phyloP scores from a whole-genome alignment of 208 protist species.

The Wallacemonas sp. region DNA sequence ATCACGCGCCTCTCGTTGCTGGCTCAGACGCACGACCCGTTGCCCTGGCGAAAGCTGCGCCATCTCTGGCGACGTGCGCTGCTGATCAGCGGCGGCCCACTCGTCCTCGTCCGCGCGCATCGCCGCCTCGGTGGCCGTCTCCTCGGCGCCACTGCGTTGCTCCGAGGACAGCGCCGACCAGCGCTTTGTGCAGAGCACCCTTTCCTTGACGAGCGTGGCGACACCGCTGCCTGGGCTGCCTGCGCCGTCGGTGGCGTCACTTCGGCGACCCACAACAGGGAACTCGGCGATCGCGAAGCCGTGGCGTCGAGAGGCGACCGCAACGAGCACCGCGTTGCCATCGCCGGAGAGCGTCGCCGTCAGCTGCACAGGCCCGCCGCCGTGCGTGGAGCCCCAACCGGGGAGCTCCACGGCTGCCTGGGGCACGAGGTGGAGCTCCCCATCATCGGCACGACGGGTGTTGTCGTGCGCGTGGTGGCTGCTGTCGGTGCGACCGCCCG shows the following conservation, averaged over 20 bases:
- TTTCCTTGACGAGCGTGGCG: slow-evolving; percentile 15
- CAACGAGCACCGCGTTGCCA: slow-evolving; percentile 33
- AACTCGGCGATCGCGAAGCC: slow-evolving; percentile 38
- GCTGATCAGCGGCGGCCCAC: slow-evolving; percentile 17
- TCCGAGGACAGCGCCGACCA: slow-evolving; percentile 7
- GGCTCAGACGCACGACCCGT: slow-evolving; percentile 8
- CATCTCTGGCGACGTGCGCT: slow-evolving; percentile 10
- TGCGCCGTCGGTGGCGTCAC: neutral
- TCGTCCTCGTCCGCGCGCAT: slow-evolving; percentile 14
- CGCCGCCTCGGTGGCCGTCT: neutral
- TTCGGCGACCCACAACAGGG: slow-evolving; percentile 27
- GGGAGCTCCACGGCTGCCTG: slow-evolving; percentile 43
- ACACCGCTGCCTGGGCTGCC: slow-evolving; percentile 9
- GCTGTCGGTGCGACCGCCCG: slow-evolving; percentile 12
- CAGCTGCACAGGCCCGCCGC: slow-evolving; percentile 30
- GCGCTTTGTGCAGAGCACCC: slow-evolving; percentile 3
- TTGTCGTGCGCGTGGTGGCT: slow-evolving; percentile 6
- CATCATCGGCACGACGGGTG: neutral
- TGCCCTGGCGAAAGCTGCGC: slow-evolving; percentile 7
- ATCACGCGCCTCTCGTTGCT: slow-evolving; percentile 3
- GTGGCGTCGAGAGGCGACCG: slow-evolving; percentile 33
- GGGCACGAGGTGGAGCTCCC: slow-evolving; percentile 33
- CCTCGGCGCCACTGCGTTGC: neutral
- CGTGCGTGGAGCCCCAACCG: slow-evolving; percentile 24
- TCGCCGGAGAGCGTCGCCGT: slow-evolving; percentile 31